Evolutionary conservation across 2,329 filamentous ascomycete species (phyloP), one percentile per base, ranked within the genome.

Genomic region (Penicillium sp.): DNA sequence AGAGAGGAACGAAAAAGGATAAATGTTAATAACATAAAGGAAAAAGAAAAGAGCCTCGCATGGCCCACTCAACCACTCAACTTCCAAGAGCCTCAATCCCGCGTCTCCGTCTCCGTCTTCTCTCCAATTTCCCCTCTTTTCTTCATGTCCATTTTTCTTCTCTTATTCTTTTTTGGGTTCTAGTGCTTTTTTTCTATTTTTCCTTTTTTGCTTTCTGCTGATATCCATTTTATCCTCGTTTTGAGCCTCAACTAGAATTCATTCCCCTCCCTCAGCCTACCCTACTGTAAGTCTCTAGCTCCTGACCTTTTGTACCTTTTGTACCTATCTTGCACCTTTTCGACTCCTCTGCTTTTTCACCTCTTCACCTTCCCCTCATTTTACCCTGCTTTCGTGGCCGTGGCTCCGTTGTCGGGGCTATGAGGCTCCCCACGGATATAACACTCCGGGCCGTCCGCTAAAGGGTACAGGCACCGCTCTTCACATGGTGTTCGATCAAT

Each of bases 1-100:
- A 29, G 1, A 9, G 9, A 16, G 8, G 10, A 7, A 16, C 8
- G n/a, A 8, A 31, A 31, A 16, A 10, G 14, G 14, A 18, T 4
- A 32, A 18, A 27, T n/a, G n/a, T n/a, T n/a, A n/a, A 27, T 27
- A 11, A 32, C n/a, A n/a, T n/a, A 32, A 18, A 11, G 16, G 9
- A 18, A 18, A 34, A 5, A 16, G 2, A 34, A 34, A 34, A 20
- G 42, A 44, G 42, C 42, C 42, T 44, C 42, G 42, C 27, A 44
- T 26, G 42, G 27, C 35, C 42, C 42, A 44, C 42, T 22, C 16
- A 6, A 26, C 42, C 42, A 44, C 42, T 22, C 16, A 6, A 26
- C n/a, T 9, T 26, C 9, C 24, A 29, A 44, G 42, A 44, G 42
- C 42, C 42, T 40, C 42, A 44, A 16, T 26, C 8, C 24, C 8